Evolutionary conservation across 2,329 filamentous ascomycete genomes (phyloP), one percentile per base, ranked within the genome.

Genomic region (Zymoseptoria ardabiliae): DNA sequence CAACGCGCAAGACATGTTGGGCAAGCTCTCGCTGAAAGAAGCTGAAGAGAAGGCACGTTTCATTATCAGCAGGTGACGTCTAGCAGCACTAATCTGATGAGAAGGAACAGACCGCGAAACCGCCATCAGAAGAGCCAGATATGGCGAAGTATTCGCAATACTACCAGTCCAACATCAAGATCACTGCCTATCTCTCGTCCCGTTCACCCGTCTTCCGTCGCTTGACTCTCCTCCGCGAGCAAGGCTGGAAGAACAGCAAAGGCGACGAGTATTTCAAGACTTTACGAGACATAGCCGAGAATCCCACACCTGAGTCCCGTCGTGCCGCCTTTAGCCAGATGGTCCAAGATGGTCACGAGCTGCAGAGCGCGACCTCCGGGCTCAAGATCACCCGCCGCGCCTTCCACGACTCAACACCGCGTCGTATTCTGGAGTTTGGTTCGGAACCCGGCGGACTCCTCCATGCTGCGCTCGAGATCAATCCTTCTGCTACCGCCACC

Each of bases 291-390:
- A 45, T 17, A 13, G 35, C 35, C 35, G 35, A 45, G 13, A 45
- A 45, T 45, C 13, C 35, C 35, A 45, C 13, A 17, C 13, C 35
- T 13, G 35, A 45, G 17, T 13, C 17, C 35, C n/a, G 13, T 17
- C 13, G 17, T 45, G 35, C 17, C 2, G 13, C 17, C 13, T n/a
- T 45, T 13, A n/a, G 17, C 4, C 35, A 45, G 35, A 45, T 45
- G 35, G 63, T 67, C 49, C 55, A 59, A 1, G 79, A 83, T 41
- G 78, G 68, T 1, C 17, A 68, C 2, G 75, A 81, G 54, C 66
- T 83, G 21, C 64, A 82, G 25, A 28, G 25, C 25, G 25, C 25
- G 25, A 28, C 25, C 25, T 28, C 25, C 9, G 25, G 25, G 7
- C 25, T 28, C 25, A 28, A 28, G 25, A 28, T 28, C 25, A 28